Base-by-base conservation (phyloP, 2,329 filamentous ascomycete species). In the Tolypocladium cylindrosporum region DNA sequence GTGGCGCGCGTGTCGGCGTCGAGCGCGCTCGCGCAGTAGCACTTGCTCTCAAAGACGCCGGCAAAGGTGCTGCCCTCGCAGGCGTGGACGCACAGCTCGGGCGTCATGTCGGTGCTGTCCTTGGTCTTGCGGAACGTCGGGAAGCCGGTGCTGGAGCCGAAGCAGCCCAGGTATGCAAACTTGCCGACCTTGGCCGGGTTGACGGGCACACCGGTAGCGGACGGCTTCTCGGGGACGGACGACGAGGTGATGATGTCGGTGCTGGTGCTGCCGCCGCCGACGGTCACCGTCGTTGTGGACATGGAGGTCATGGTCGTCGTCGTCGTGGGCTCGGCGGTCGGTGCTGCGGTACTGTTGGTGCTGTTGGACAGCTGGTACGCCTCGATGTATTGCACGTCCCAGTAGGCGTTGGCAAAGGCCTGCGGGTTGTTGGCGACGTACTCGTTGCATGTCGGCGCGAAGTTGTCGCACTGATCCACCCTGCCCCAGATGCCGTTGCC, bases 341-440 rank as follows among this genome's bases (percentile, higher is more conserved):
- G 27, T 2, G 41, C 19, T 24, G 16, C 31, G 16, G 48, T 58
- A 55, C 58, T 52, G 34, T 61, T 53, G 8, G 48, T 58, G 56
- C 58, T 52, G 34, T 61, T 53, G 7, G 54, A 63, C 52, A 57
- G 58, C 55, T 67, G 59, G 58, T 80, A 82, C 24, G 78, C 71
- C 37, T 82, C 77, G 58, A 82, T 79, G 63, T 79, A 80, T 58
- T 75, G 72, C 72, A 88, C 74, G 63, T 87, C 66, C 82, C 83
- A 72, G 68, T 76, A 70, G 63, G 73, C 66, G 21, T 74, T 72
- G 14, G 63, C 59, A 59, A 80, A 79, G 14, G 71, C 77, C 6
- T 62, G 58, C 0, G 79, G 79, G 57, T 77, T 77, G 1, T 66
- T 68, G 19, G 73, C 77, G 13, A 81, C 79, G 61, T 73, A 80